Evolutionary conservation across 106 monocot genomes (phyloP), one percentile per base, ranked within the genome.

Genomic region (Dioscorea zingiberensis): DNA sequence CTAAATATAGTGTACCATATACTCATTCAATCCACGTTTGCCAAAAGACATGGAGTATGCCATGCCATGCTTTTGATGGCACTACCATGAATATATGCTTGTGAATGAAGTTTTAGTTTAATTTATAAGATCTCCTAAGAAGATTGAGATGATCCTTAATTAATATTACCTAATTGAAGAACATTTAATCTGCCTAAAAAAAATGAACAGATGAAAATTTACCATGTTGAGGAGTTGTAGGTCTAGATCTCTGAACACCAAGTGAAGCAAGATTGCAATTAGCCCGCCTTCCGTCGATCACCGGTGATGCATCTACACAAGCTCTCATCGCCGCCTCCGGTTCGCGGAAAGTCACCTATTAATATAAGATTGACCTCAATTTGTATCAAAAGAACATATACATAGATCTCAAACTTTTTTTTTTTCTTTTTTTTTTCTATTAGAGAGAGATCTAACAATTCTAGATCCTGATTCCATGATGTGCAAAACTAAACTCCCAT

Each of bases 331-430:
- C 80, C 6, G 75, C 64, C 21, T 75, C 80, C 26, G 80, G 70
- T 55, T 80, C 80, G 1, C 80, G 75, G 28, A 80, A 80, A 26
- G 80, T 80, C 3, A 80, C 80, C 80, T 80, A 25, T n/a, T n/a
- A n/a, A n/a, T n/a, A n/a, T n/a, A n/a, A n/a, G 55, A 38, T 63
- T 0, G 5, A 30, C 45, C 63, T 44, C 38, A 45, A 63, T 63
- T 12, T 12, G 2, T 16, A 45, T 27, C 29, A 27, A 3, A 56
- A 3, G 21, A 22, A 56, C n/a, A 56, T 7, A 56, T 3, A 5
- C 4, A 38, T 23, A 21, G 56, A 56, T 56, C 23, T 51, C 46
- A 47, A 47, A n/a, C n/a, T n/a, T n/a, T n/a, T n/a, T n/a, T n/a
- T n/a, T n/a, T n/a, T n/a, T n/a, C n/a, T n/a, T n/a, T 47, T 47